Percentiles rank a stretch among this genome's conserved stretches.
Evolutionary conservation across 108 stramenopile genomes (phyloP).

Genomic region (Pseudonitzschia multistriata): DNA sequence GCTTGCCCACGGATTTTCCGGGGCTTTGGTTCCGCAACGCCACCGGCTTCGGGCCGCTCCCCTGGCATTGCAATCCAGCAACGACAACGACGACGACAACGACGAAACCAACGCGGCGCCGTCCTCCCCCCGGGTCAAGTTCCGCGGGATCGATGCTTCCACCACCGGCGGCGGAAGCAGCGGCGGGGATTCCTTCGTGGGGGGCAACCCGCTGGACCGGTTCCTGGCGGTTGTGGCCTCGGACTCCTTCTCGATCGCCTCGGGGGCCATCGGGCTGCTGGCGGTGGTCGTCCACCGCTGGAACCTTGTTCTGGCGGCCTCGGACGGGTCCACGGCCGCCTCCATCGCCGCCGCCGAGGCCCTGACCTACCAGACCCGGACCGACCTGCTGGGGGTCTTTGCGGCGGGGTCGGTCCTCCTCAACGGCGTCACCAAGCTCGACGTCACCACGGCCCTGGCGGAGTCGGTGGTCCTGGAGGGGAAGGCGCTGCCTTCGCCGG

Average conservation of each 20-base stretch:
- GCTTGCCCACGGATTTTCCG: too few relatives aligned
- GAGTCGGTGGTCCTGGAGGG: slow-evolving; percentile 74
- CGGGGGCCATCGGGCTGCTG: slow-evolving; percentile 61
- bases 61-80: too few relatives aligned
- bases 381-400: slow-evolving; percentile 76
- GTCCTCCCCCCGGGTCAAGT: too few relatives aligned
- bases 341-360: slow-evolving; percentile 25
- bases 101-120: too few relatives aligned
- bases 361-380: slow-evolving; percentile 40
- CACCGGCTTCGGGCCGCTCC: too few relatives aligned
- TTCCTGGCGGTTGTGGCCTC: slow-evolving; percentile 47
- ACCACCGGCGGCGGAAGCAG: too few relatives aligned
- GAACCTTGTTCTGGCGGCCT: slow-evolving; percentile 30
- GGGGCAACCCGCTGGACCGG: slow-evolving; percentile 35
- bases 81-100: too few relatives aligned
- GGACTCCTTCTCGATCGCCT: slow-evolving; percentile 62
- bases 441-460: slow-evolving; percentile 66
- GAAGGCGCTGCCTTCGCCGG: slow-evolving; percentile 24
- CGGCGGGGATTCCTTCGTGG: neutral
- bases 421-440: slow-evolving; percentile 78
- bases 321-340: neutral
- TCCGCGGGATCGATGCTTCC: too few relatives aligned
- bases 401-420: slow-evolving; percentile 75
- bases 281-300: slow-evolving; percentile 55
- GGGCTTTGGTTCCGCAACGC: too few relatives aligned